Base-by-base conservation (phyloP, 2,329 filamentous ascomycete genomes). In the Aspergillus intermedius region DNA sequence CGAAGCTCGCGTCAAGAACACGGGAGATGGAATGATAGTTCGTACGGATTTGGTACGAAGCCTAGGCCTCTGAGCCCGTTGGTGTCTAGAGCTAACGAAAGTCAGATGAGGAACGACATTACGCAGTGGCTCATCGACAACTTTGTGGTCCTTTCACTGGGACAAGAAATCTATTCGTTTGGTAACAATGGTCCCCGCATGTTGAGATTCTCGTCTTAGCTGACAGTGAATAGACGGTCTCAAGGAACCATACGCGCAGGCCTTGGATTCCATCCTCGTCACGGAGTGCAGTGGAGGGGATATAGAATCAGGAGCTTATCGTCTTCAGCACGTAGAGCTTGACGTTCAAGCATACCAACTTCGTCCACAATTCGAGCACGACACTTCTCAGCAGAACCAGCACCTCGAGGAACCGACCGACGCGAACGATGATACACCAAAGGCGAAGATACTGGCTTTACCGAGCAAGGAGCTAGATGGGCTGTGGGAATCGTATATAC, bases 311-410 rank as follows among this genome's bases (percentile, higher is more conserved):
- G 60, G 58, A 15, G 52, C 59, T 42, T 57, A 68, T 53, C 54
- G 50, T 9, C 46, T 72, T 8, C 49, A 60, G 13, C 56, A 70
- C 2, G 61, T 70, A 4, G 53, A 68, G 10, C 60, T 75, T 4
- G 72, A 74, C 46, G 60, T 75, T 2, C 71, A 75, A 46, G 65
- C 66, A 2, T 75, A 74, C 54, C 58, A 63, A 37, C 65, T 74
- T 4, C 60, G 60, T 43, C 43, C 40, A 10, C 32, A 52, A 37
- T 45, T 45, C 19, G 63, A 63, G 8, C 47, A 58, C 21, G 57
- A 64, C 19, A 49, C 48, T 5, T 53, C 53, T 5, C 53, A 58
- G 12, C 57, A 60, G 6, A 60, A 53, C 22, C 52, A 55, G 49
- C 30, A 47, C 17, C 53, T 23, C 47, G 53, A 59, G 10, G 51